Evolutionary conservation across 345 rosid species (phyloP).

Genomic region (Toxicodendron radicans): DNA sequence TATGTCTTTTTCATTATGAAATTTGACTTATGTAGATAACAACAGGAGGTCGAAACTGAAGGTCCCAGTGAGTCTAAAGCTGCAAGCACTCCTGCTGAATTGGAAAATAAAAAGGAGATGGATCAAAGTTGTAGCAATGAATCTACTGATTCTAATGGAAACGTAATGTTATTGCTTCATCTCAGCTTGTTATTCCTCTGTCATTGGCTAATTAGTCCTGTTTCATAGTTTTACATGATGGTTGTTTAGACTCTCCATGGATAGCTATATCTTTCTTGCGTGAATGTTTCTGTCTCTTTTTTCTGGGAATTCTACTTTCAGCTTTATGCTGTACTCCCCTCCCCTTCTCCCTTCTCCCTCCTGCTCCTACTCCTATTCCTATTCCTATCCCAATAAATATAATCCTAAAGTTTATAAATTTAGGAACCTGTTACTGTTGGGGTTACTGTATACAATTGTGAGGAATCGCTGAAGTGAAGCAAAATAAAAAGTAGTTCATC

Average conservation of each 20-base stretch:
- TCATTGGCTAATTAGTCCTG: too few relatives aligned
- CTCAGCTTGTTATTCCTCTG: neutral
- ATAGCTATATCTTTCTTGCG: too few relatives aligned
- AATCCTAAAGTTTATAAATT: neutral
- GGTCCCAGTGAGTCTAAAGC: slow-evolving; percentile 29
- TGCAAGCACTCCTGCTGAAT: slow-evolving; percentile 25
- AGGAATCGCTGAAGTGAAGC: neutral
- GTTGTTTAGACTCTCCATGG: too few relatives aligned
- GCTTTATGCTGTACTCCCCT: neutral
- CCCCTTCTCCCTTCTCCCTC: neutral
- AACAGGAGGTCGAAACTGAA: slow-evolving; percentile 60
- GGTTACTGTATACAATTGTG: neutral
- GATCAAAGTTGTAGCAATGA: slow-evolving; percentile 36
- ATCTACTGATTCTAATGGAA: slow-evolving; percentile 41
- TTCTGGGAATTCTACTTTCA: neutral
- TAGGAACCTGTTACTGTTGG: neutral
- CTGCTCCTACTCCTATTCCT: too few relatives aligned
- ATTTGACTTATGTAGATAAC: slow-evolving; percentile 50
- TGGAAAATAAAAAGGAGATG: slow-evolving; percentile 28
- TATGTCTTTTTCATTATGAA: slow-evolving; percentile 40
- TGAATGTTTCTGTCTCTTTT: neutral
- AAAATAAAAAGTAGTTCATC: neutral
- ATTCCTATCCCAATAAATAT: too few relatives aligned
- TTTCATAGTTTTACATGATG: too few relatives aligned
- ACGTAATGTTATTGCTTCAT: slow-evolving; percentile 47